Conservation (phyloP, 176 grass and related monocot genomes). For the Olyra latifolia region DNA sequence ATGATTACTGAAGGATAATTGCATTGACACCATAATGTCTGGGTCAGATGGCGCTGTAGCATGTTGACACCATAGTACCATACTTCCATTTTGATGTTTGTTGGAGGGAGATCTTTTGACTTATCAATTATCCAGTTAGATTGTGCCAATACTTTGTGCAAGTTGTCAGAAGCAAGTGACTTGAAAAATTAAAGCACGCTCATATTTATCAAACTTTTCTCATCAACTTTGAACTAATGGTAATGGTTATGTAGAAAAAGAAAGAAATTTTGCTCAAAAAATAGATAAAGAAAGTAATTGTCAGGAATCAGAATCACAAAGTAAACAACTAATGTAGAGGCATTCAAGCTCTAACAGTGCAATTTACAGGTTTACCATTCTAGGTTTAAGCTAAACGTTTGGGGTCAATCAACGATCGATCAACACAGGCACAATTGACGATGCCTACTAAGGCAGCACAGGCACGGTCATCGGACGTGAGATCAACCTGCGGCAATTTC, state of each 20-base stretch:
- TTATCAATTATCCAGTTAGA: constrained; percentile 10
- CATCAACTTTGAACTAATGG: background rate
- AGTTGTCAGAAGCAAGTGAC: background rate
- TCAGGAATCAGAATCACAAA: background rate
- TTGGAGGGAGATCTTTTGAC: background rate
- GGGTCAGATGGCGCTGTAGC: background rate
- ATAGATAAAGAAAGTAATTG: background rate
- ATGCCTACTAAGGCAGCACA: background rate
- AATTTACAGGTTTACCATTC: background rate
- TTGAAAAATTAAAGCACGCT: background rate
- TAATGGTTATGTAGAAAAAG: background rate
- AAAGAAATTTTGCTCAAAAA: background rate
- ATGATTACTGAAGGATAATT: background rate
- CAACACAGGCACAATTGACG: background rate
- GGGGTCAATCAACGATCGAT: background rate
- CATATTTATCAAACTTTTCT: background rate
- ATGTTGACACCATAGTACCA: no score
- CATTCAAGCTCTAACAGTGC: background rate
- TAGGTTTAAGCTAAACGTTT: background rate
- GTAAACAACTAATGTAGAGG: background rate
- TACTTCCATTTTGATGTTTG: constrained; percentile 3
- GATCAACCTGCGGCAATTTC: background rate
- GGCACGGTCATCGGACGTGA: background rate
- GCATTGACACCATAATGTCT: constrained; percentile 13
- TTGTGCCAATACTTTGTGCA: background rate